These are phyloP conservation scores for Cylindrodendrum hubeiense DNA, from an alignment of 2,329 filamentous ascomycete genomes.

Conservation along the genomic window DNA sequence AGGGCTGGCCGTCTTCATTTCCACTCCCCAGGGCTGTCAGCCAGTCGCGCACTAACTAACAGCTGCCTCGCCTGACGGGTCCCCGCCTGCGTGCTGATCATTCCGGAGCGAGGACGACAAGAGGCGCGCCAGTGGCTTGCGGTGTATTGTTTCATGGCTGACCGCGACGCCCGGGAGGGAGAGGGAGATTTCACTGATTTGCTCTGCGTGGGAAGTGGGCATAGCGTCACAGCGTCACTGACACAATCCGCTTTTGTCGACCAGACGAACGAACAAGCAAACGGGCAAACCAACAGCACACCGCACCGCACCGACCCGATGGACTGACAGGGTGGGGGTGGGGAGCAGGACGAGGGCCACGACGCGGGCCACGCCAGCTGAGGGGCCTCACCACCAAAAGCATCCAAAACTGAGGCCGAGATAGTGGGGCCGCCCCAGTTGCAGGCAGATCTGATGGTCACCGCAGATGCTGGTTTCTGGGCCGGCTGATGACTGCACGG, in stretches of 20 bases:
- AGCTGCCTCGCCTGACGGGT: conserved; percentile 5
- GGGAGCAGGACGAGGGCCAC: background rate
- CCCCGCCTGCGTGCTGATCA: conserved; percentile 5
- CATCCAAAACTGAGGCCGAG: background rate
- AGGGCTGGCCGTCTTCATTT: conserved; percentile 20
- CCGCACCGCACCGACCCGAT: background rate
- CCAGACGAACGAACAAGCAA: background rate
- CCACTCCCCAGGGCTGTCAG: conserved; percentile 15
- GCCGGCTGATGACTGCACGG: background rate
- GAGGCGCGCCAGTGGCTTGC: background rate
- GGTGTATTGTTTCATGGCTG: conserved; percentile 1
- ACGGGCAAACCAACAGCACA: background rate
- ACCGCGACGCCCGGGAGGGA: background rate
- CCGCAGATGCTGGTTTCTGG: conserved; percentile 6
- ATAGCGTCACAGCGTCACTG: background rate
- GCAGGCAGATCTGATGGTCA: conserved; percentile 14
- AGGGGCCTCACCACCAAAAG: conserved; percentile 11
- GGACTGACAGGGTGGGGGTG: too few relatives aligned
- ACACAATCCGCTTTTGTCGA: background rate
- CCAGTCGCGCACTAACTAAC: conserved; percentile 14
- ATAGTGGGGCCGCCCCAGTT: background rate
- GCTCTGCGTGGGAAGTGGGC: background rate
- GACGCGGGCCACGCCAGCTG: conserved; percentile 19
- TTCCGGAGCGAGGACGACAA: conserved; percentile 1
- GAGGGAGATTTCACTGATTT: background rate